phyloP scores from a whole-genome alignment of 148 eudicot genomes.

The Hydrangea macrophylla region DNA sequence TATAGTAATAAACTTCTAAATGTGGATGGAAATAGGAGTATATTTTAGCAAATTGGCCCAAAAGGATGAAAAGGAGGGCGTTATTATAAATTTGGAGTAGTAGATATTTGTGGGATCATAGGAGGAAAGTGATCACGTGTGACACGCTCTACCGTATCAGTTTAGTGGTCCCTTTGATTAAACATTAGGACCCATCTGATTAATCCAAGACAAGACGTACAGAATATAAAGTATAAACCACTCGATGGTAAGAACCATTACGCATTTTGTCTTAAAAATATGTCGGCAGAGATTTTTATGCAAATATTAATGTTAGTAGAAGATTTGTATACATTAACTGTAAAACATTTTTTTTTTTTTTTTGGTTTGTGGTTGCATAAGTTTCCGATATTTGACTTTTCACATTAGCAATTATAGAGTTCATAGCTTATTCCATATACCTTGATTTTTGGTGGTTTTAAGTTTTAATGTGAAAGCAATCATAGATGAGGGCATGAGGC shows the following conservation, averaged over 20 bases:
- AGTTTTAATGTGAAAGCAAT: no score
- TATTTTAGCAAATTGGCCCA: background rate
- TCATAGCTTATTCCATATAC: no score
- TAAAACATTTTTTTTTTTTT: no score
- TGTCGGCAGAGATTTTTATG: background rate
- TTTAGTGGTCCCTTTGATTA: constrained; percentile 14
- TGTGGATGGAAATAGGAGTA: background rate
- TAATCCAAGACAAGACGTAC: no score
- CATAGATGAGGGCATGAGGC: no score
- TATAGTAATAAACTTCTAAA: background rate
- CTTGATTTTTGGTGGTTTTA: no score
- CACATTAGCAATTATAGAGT: no score
- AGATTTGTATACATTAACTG: no score
- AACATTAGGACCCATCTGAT: background rate
- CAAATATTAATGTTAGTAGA: no score
- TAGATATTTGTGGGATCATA: background rate
- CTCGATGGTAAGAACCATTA: background rate
- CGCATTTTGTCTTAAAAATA: background rate
- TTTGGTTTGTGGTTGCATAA: no score
- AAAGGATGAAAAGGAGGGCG: background rate
- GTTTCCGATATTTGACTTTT: no score
- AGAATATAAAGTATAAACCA: background rate
- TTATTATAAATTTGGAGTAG: background rate
- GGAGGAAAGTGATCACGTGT: constrained; percentile 5
- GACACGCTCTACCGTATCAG: constrained; percentile 6